Evolutionary conservation across 108 stramenopile species (phyloP), one percentile per base, ranked within the genome.

Genomic region (Bacterosira constricta): DNA sequence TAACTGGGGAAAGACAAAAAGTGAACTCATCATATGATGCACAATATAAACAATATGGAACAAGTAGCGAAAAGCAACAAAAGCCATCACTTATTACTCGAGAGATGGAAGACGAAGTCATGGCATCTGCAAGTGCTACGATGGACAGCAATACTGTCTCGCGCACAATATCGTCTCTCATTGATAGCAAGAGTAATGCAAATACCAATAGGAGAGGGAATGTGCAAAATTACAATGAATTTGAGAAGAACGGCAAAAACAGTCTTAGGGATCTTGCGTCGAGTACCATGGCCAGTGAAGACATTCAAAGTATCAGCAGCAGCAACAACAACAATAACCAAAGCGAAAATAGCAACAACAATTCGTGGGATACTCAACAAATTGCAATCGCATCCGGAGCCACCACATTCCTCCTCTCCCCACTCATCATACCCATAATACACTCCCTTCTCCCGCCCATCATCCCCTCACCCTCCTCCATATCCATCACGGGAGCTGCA

Each of bases 401-500:
- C 39, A 77, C 76, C 4, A 69, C 56, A 20, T 69, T 68, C 41
- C 45, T 77, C 12, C 62, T 69, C 21, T 77, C 76, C 30, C 76
- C 76, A 42, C 44, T 77, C 6, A 26, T 77, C 29, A 42, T 77
- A 12, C 68, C 76, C 17, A 56, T 77, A 17, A 57, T 77, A 26
- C 76, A 77, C 46, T 69, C 68, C 12, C 45, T 77, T 25, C 56
- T 77, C 1, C 76, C 76, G 13, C 76, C 76, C 0, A 69, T 77
- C 39, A 45, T 77, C 25, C 76, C 76, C 3, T 77, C 56, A 5
- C 76, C 76, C 13, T 77, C 76, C 4, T 77, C 76, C 42, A 38
- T 77, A 45, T 77, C 76, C 44, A 64, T 77, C 34, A 66, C 66
- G 27, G 76, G 76, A n/a, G 76, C 76, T 42, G 68, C 76, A 15